phyloP scores from a whole-genome alignment of 2,329 filamentous ascomycete genomes.

The Diatrype stigma region DNA sequence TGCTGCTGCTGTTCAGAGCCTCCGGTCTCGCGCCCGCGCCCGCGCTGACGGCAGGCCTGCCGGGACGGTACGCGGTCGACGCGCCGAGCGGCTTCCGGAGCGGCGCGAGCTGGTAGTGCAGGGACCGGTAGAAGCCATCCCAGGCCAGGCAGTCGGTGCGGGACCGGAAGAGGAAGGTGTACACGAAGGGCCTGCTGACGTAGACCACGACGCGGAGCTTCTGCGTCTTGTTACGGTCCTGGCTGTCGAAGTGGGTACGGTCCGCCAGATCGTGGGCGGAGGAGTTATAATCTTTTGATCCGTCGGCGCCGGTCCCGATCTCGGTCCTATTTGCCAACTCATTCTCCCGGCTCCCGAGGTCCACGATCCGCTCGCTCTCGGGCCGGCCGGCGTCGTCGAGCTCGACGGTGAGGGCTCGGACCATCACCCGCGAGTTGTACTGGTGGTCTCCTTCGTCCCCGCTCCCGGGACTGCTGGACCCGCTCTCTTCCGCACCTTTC shows the following conservation, averaged over 20 bases:
- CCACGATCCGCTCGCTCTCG: constrained; percentile 41
- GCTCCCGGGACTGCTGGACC: constrained; percentile 22
- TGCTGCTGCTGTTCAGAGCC: too few species aligned
- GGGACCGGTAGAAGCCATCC: constrained; percentile 52
- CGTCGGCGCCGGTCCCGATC: too few species aligned
- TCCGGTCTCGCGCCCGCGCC: too few species aligned
- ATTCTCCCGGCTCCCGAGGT: constrained; percentile 28
- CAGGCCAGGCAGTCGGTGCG: constrained; percentile 55
- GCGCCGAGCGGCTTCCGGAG: constrained; percentile 52
- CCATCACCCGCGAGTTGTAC: constrained; percentile 51
- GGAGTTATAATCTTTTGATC: too few species aligned
- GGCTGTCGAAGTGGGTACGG: constrained; percentile 36
- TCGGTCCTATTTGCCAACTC: too few species aligned
- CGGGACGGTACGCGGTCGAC: constrained; percentile 55
- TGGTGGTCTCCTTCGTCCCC: constrained; percentile 33
- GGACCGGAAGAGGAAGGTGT: constrained; percentile 66
- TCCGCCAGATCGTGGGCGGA: too few species aligned
- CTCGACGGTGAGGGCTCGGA: constrained; percentile 66
- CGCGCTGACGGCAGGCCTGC: constrained; percentile 37
- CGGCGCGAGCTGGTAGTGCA: constrained; percentile 58
- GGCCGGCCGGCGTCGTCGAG: constrained; percentile 43
- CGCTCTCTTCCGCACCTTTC: constrained; percentile 54
- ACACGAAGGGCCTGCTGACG: constrained; percentile 71
- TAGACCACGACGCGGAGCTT: constrained; percentile 69
- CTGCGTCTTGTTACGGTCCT: constrained; percentile 50